These are phyloP conservation scores for Penicillium freii DNA, from an alignment of 2,329 filamentous ascomycete genomes.

Conservation along the genomic window DNA sequence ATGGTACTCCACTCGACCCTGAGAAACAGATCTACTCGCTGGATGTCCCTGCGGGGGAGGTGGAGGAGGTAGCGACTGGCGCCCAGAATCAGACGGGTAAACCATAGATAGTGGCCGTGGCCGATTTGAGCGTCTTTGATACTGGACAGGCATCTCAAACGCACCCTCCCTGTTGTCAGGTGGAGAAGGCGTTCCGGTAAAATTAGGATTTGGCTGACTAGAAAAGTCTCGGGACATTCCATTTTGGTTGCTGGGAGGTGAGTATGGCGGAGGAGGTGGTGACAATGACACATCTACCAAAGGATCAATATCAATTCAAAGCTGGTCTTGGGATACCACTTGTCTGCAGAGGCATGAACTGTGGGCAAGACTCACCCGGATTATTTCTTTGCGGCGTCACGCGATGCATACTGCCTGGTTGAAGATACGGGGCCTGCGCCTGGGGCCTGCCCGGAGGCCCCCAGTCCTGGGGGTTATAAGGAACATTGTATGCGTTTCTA, in stretches of 20 bases:
- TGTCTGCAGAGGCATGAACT: not conserved
- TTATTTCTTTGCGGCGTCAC: conserved; percentile 29
- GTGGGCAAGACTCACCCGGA: conserved; percentile 30
- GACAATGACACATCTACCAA: conserved; percentile 31
- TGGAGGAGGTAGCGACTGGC: conserved; percentile 37
- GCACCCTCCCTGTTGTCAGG: conserved; percentile 15
- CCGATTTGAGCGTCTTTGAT: conserved; percentile 28
- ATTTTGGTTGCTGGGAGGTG: conserved; percentile 35
- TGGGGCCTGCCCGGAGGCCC: conserved; percentile 38
- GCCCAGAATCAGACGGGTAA: conserved; percentile 26
- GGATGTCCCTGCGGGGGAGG: conserved; percentile 34
- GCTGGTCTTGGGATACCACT: not conserved
- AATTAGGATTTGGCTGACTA: conserved; percentile 17
- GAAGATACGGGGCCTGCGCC: conserved; percentile 30
- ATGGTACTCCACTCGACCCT: conserved; percentile 31
- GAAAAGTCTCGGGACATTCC: conserved; percentile 15
- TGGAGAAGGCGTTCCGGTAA: conserved; percentile 17
- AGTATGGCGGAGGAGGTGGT: conserved; percentile 41
- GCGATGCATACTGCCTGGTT: conserved; percentile 30
- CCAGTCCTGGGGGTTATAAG: conserved; percentile 53
- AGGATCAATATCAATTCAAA: conserved; percentile 8
- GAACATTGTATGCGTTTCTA: conserved; percentile 44
- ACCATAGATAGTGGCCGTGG: conserved; percentile 37
- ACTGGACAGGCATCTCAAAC: conserved; percentile 23
- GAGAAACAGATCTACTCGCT: conserved; percentile 36